phyloP scores from a whole-genome alignment of 768 basidiomycete species.

The Leucosporidium scottii region DNA sequence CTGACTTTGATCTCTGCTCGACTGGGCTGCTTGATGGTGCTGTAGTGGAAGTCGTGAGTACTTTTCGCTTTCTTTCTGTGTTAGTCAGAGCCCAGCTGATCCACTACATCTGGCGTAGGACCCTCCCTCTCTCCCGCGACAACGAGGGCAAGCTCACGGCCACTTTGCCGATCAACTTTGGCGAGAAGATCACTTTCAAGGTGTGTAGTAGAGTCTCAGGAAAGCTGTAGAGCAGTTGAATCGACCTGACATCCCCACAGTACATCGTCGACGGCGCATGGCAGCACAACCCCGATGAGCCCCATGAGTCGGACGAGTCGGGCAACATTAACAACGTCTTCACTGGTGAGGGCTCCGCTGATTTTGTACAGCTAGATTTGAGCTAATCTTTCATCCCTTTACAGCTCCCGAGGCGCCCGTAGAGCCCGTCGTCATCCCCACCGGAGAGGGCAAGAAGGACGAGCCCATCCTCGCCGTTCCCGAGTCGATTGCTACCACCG shows the following conservation, averaged over 20 bases:
- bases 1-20: not conserved
- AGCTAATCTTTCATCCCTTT: not conserved
- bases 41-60: conserved; percentile 19
- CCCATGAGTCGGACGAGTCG: conserved; percentile 55
- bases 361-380: not conserved
- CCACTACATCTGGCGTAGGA: not conserved
- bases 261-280: conserved; percentile 70
- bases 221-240: not conserved
- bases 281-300: conserved; percentile 50
- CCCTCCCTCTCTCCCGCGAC: conserved; percentile 9
- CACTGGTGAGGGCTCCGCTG: not conserved
- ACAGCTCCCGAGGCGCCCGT: not conserved
- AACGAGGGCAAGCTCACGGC: conserved; percentile 9
- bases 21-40: too few species aligned
- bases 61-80: not conserved
- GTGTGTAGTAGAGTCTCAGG: not conserved
- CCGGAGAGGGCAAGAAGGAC: not conserved
- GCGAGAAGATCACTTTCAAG: conserved; percentile 61
- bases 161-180: conserved; percentile 52
- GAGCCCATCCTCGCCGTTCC: not conserved
- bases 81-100: not conserved
- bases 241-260: conserved; percentile 9
- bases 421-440: not conserved
- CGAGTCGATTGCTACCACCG: too few species aligned
- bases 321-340: conserved; percentile 68